phyloP scores from a whole-genome alignment of 139 green algal species.

The Chlorokybus atmophyticus region DNA sequence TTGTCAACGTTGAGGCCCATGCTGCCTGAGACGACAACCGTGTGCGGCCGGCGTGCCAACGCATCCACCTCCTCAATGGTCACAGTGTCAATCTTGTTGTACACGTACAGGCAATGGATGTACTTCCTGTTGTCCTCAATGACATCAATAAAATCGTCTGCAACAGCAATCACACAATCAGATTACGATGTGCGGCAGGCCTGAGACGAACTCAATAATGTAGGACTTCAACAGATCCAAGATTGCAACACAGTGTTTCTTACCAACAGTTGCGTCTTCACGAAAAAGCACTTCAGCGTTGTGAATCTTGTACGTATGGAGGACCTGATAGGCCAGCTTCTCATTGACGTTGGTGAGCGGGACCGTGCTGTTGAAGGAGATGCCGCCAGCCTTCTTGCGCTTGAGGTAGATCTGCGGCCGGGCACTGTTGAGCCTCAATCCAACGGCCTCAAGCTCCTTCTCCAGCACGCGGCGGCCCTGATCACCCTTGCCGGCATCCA shows the following conservation, averaged over 20 bases:
- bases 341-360: constrained; percentile 79
- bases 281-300: constrained; percentile 54
- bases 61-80: constrained; percentile 91
- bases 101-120: constrained; percentile 95
- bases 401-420: constrained; percentile 76
- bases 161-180: no score
- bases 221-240: no score
- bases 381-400: constrained; percentile 87
- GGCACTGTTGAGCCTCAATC: constrained; percentile 79
- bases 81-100: constrained; percentile 93
- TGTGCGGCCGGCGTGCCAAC: constrained; percentile 59
- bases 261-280: constrained; percentile 26
- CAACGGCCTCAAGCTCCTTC: constrained; percentile 84
- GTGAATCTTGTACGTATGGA: constrained; percentile 89
- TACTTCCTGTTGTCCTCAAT: constrained; percentile 72
- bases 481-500: constrained; percentile 86
- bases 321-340: constrained; percentile 73
- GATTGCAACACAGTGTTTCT: no score
- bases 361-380: constrained; percentile 72
- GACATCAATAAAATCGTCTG: no score
- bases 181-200: no score
- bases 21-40: constrained; percentile 55
- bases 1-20: constrained; percentile 78
- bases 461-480: constrained; percentile 88
- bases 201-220: no score